phyloP scores from a whole-genome alignment of 495 filamentous ascomycete genomes.

The Filosporella fistucella region DNA sequence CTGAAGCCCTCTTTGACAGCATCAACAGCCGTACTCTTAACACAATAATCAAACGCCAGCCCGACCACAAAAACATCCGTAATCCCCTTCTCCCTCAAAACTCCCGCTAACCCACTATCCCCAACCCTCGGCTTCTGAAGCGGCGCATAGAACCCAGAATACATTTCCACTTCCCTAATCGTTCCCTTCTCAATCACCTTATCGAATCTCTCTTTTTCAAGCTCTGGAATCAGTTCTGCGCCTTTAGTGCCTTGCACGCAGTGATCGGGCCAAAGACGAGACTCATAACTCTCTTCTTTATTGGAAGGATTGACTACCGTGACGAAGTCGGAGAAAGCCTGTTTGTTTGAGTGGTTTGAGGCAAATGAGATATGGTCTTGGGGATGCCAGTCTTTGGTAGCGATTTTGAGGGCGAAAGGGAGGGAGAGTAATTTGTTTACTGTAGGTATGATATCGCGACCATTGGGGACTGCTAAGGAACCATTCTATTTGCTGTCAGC shows the following conservation, averaged over 20 bases:
- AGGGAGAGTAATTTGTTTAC: constrained; percentile 74
- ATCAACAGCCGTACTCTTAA: constrained; percentile 74
- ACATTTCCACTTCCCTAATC: constrained; percentile 78
- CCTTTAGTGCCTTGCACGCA: constrained; percentile 75
- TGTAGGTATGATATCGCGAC: constrained; percentile 59
- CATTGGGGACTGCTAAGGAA: constrained; percentile 70
- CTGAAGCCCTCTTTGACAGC: constrained; percentile 70
- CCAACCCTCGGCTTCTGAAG: constrained; percentile 48
- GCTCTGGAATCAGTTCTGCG: constrained; percentile 69
- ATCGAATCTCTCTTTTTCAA: constrained; percentile 57
- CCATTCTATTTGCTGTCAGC: constrained; percentile 54
- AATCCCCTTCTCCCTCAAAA: constrained; percentile 52
- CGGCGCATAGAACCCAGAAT: constrained; percentile 78
- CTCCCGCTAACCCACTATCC: constrained; percentile 53
- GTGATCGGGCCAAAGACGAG: constrained; percentile 83
- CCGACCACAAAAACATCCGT: constrained; percentile 81
- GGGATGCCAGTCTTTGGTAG: constrained; percentile 90
- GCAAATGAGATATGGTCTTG: constrained; percentile 85
- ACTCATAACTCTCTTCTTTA: constrained; percentile 55
- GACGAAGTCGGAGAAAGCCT: constrained; percentile 58
- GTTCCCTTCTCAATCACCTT: constrained; percentile 72
- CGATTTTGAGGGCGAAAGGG: constrained; percentile 69
- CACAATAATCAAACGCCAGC: constrained; percentile 86
- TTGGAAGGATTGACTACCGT: constrained; percentile 67
- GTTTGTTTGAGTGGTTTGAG: constrained; percentile 63